These are phyloP conservation scores for Mycena metata DNA, from an alignment of 768 basidiomycete species.

Conservation along the genomic window DNA sequence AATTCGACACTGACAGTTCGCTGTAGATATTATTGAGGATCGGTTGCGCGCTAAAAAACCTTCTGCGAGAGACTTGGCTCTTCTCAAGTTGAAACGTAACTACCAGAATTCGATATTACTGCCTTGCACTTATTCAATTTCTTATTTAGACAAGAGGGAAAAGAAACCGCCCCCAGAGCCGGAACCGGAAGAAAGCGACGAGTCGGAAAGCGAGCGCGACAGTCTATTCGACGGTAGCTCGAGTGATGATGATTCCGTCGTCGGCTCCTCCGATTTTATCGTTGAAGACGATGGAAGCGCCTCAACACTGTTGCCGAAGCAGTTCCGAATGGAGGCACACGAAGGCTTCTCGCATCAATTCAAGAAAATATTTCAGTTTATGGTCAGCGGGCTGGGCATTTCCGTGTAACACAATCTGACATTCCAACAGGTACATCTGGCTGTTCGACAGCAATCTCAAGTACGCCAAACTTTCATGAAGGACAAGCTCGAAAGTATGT, in stretches of 20 bases:
- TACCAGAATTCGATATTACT: constrained; percentile 28
- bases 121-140: constrained; percentile 32
- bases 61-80: constrained; percentile 74
- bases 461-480: constrained; percentile 67
- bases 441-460: constrained; percentile 67
- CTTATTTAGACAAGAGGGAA: constrained; percentile 58
- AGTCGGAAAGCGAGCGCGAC: constrained; percentile 48
- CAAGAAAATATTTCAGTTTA: constrained; percentile 90
- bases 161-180: constrained; percentile 46
- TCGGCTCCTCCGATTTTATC: constrained; percentile 62
- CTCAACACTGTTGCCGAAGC: constrained; percentile 69
- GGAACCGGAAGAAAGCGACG: constrained; percentile 48
- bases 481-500: constrained; percentile 63
- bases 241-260: constrained; percentile 49
- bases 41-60: constrained; percentile 75
- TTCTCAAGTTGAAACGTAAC: constrained; percentile 70
- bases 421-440: constrained; percentile 51
- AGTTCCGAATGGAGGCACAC: constrained; percentile 86
- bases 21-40: constrained; percentile 70
- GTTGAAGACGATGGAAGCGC: constrained; percentile 73
- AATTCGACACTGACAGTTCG: background rate
- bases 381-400: constrained; percentile 65
- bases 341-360: constrained; percentile 85
- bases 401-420: background rate
- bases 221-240: constrained; percentile 56